Evolutionary conservation across 495 filamentous ascomycete species (phyloP).

Genomic region (Daldinia vernicosa): DNA sequence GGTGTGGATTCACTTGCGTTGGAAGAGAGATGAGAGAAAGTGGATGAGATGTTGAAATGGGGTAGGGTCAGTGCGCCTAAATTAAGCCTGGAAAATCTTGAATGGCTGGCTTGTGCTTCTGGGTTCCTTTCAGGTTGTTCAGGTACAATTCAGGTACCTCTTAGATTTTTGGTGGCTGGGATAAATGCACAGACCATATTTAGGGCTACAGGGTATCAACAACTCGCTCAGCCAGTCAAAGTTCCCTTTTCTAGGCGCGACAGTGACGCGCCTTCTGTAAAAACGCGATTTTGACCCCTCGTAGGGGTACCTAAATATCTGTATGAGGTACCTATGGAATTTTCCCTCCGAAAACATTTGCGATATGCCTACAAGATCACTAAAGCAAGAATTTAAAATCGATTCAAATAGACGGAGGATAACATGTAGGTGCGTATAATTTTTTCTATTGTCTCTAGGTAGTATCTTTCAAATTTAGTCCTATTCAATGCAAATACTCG

Average conservation of each 20-base stretch:
- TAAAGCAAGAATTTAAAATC: neutral
- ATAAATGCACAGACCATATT: slow-evolving; percentile 31
- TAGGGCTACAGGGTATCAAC: slow-evolving; percentile 34
- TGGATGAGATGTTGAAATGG: slow-evolving; percentile 3
- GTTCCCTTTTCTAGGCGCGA: slow-evolving; percentile 15
- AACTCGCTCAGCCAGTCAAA: slow-evolving; percentile 14
- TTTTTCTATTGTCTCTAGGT: too few species aligned
- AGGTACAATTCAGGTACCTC: neutral
- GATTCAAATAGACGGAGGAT: too few species aligned
- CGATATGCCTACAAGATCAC: neutral
- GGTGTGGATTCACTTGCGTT: slow-evolving; percentile 1
- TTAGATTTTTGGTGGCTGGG: slow-evolving; percentile 25
- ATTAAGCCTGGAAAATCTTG: neutral
- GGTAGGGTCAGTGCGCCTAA: neutral
- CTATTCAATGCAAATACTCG: too few species aligned
- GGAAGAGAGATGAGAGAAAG: slow-evolving; percentile 12
- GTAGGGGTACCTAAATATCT: slow-evolving; percentile 1
- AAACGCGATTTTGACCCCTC: slow-evolving; percentile 32
- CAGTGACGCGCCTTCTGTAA: slow-evolving; percentile 22
- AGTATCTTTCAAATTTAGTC: too few species aligned
- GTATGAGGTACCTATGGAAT: neutral
- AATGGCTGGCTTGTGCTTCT: slow-evolving; percentile 14
- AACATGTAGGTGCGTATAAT: too few species aligned
- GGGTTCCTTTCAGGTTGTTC: neutral
- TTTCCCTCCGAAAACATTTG: neutral